A percentile compares a stretch with the other conserved stretches of the same genome.
These are phyloP conservation scores for Trichoderma breve DNA, from an alignment of 2,329 filamentous ascomycete genomes.

Conservation along the genomic window DNA sequence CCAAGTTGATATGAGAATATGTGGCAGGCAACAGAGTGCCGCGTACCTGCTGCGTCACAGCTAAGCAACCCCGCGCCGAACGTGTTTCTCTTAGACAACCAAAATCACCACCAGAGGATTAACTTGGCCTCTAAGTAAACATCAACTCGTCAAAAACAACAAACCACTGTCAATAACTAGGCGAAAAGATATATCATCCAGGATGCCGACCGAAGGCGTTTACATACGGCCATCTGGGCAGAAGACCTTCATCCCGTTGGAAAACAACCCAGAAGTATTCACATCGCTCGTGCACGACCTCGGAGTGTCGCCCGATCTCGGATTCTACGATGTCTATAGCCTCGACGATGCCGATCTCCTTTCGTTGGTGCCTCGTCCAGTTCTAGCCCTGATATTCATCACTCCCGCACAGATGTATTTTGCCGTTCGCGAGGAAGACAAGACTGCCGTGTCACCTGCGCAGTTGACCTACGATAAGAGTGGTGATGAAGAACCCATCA, in stretches of 20 bases:
- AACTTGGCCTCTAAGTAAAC: not conserved
- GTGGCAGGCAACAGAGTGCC: slow-evolving; percentile 10
- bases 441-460: slow-evolving; percentile 25
- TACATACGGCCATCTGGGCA: slow-evolving; percentile 30
- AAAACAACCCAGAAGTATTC: slow-evolving; percentile 76
- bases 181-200: not conserved
- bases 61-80: slow-evolving; percentile 15
- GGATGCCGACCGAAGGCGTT: slow-evolving; percentile 34
- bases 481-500: slow-evolving; percentile 57
- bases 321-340: slow-evolving; percentile 80
- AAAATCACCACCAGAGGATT: not conserved
- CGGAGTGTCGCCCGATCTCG: slow-evolving; percentile 64
- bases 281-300: slow-evolving; percentile 67
- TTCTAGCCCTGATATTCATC: slow-evolving; percentile 74
- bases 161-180: not conserved
- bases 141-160: not conserved
- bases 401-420: slow-evolving; percentile 61
- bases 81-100: not conserved
- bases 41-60: slow-evolving; percentile 6
- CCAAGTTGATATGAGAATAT: not conserved
- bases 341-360: slow-evolving; percentile 76
- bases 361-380: slow-evolving; percentile 68
- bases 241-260: slow-evolving; percentile 42
- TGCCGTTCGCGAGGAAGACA: slow-evolving; percentile 34
- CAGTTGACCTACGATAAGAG: slow-evolving; percentile 34